These are phyloP conservation scores for Larix kaempferi DNA, from an alignment of 75 land plant species.

Conservation along the genomic window DNA sequence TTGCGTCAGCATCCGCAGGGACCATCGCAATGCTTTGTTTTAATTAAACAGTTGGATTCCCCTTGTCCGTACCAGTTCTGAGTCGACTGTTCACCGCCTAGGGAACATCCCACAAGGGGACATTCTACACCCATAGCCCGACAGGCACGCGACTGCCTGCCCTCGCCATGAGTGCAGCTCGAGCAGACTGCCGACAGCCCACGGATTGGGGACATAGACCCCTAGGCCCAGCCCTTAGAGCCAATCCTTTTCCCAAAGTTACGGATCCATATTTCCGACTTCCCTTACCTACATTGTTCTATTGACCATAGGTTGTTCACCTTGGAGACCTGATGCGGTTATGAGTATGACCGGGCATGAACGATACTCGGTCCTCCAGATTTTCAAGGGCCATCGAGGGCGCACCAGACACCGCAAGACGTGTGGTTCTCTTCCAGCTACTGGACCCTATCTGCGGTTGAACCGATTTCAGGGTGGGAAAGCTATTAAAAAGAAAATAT, in stretches of 20 bases:
- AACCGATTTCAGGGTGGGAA: constrained; percentile 2
- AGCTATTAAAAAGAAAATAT: neutral
- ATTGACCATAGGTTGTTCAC: constrained; percentile 41
- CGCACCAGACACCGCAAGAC: constrained; percentile 6
- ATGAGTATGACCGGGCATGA: constrained; percentile 26
- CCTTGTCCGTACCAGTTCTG: constrained; percentile 29
- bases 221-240: constrained; percentile 23
- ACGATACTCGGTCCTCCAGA: neutral
- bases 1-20: constrained; percentile 27
- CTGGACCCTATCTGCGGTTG: constrained; percentile 19
- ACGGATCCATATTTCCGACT: constrained; percentile 35
- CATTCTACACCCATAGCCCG: constrained; percentile 22
- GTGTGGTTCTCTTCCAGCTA: neutral
- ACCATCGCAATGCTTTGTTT: constrained; percentile 35
- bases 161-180: constrained; percentile 26
- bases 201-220: constrained; percentile 11
- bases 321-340: constrained; percentile 32
- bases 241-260: constrained; percentile 34
- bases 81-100: constrained; percentile 23
- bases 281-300: constrained; percentile 56
- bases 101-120: constrained; percentile 19
- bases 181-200: constrained; percentile 19
- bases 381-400: neutral
- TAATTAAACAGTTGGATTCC: constrained; percentile 37
- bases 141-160: constrained; percentile 16